Conservation (phyloP, 2,329 filamentous ascomycete species). For the Epichloe coenophiala region DNA sequence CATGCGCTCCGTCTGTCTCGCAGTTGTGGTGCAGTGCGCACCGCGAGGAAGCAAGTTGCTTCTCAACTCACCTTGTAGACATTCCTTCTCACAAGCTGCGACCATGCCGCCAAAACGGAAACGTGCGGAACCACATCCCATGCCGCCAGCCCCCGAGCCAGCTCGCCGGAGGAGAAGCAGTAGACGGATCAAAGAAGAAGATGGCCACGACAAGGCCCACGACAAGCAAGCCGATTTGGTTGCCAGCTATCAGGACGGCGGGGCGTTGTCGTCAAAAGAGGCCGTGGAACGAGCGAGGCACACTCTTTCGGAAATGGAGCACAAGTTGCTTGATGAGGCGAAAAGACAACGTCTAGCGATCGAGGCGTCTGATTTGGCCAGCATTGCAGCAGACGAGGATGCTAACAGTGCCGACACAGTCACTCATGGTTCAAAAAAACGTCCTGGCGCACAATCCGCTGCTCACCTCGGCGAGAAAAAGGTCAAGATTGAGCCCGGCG, state of each 20-base stretch:
- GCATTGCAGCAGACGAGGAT: neutral
- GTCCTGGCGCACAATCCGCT: neutral
- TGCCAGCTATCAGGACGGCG: neutral
- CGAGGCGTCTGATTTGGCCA: constrained; percentile 23
- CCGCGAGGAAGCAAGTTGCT: neutral
- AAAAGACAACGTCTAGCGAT: constrained; percentile 34
- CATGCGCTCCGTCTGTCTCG: neutral
- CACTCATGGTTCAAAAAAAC: neutral
- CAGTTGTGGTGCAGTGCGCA: neutral
- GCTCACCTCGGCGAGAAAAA: neutral
- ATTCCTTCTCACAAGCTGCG: neutral
- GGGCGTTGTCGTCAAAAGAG: constrained; percentile 7
- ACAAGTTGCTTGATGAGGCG: constrained; percentile 27
- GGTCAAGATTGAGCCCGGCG: neutral
- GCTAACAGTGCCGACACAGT: neutral
- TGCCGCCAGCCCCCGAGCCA: constrained; percentile 6
- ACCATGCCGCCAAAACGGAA: constrained; percentile 28
- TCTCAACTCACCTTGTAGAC: neutral
- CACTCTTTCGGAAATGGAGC: constrained; percentile 37
- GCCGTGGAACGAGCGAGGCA: constrained; percentile 27
- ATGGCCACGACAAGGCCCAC: neutral
- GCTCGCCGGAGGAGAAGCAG: constrained; percentile 16
- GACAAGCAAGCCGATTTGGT: neutral
- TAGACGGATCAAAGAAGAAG: constrained; percentile 6
- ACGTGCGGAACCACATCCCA: constrained; percentile 12